phyloP scores from a whole-genome alignment of 768 basidiomycete genomes.

The Russula virescens region DNA sequence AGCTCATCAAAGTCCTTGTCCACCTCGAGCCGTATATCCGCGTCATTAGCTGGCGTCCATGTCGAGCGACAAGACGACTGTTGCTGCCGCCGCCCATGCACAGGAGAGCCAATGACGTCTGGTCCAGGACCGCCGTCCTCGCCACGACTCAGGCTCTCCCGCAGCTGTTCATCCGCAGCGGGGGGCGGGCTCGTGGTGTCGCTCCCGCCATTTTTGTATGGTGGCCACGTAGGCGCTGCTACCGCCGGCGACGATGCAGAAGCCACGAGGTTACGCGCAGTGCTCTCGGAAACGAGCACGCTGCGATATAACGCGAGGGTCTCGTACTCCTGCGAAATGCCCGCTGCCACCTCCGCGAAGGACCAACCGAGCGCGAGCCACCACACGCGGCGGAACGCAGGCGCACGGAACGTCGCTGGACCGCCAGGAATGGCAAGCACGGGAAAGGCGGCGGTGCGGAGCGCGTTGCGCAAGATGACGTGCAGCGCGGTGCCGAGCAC shows the following conservation, averaged over 20 bases:
- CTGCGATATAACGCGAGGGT: slow-evolving; percentile 62
- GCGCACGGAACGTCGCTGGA: slow-evolving; percentile 48
- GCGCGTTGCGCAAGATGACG: slow-evolving; percentile 44
- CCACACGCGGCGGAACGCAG: slow-evolving; percentile 64
- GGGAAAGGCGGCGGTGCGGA: slow-evolving; percentile 51
- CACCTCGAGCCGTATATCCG: slow-evolving; percentile 37
- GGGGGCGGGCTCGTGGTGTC: slow-evolving; percentile 10
- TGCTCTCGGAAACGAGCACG: slow-evolving; percentile 48
- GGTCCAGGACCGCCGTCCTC: slow-evolving; percentile 1
- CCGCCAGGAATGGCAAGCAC: slow-evolving; percentile 44
- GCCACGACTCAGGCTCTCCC: slow-evolving; percentile 15
- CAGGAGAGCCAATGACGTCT: slow-evolving; percentile 2
- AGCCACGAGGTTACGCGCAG: slow-evolving; percentile 38
- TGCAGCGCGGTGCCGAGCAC: slow-evolving; percentile 41
- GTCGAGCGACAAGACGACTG: neutral
- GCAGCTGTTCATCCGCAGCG: slow-evolving; percentile 6
- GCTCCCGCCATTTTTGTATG: slow-evolving; percentile 21
- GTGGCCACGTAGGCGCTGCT: slow-evolving; percentile 6
- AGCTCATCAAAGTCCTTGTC: slow-evolving; percentile 65
- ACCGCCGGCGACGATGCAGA: slow-evolving; percentile 19
- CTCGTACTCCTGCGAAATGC: slow-evolving; percentile 66
- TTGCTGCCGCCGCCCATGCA: neutral
- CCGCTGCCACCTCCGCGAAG: slow-evolving; percentile 56
- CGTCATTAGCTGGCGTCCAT: slow-evolving; percentile 14
- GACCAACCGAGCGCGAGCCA: slow-evolving; percentile 77